Conservation (phyloP, 305 asterid genomes). For the Salvia sclarea region DNA sequence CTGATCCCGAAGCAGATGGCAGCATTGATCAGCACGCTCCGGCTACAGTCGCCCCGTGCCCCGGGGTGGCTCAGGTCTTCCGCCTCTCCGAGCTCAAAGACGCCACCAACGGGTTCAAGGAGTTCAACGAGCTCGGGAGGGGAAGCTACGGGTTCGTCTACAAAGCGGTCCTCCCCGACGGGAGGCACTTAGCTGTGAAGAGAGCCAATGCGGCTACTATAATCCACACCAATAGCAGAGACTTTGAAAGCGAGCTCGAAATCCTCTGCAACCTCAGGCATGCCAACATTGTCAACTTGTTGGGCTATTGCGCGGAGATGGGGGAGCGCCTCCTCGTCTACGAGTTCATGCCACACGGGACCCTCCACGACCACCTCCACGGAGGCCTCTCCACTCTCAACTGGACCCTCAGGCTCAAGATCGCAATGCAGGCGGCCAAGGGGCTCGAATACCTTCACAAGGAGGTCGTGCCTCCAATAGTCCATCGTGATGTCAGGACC, state of each 20-base stretch:
- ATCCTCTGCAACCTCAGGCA: constrained; percentile 80
- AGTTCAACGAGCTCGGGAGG: constrained; percentile 94
- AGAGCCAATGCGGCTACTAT: constrained; percentile 97
- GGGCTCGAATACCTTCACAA: constrained; percentile 82
- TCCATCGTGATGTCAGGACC: constrained; percentile 75
- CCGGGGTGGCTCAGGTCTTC: constrained; percentile 79
- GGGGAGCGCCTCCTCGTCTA: constrained; percentile 89
- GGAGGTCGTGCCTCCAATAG: constrained; percentile 75
- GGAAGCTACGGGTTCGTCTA: constrained; percentile 94
- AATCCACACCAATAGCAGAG: constrained; percentile 78
- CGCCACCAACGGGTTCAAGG: constrained; percentile 93
- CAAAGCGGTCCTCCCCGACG: constrained; percentile 79
- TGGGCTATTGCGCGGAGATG: constrained; percentile 95
- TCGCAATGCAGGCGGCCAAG: constrained; percentile 82
- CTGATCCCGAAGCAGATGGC: constrained; percentile 41
- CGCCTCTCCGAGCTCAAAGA: constrained; percentile 90
- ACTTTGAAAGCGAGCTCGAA: constrained; percentile 81
- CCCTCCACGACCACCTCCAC: constrained; percentile 91
- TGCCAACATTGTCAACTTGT: constrained; percentile 70
- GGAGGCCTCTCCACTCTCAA: constrained; percentile 75
- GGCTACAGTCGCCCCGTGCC: constrained; percentile 54
- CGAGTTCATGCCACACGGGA: constrained; percentile 89
- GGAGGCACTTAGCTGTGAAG: constrained; percentile 87
- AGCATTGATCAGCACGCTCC: constrained; percentile 47
- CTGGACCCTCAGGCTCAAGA: constrained; percentile 75